These are phyloP conservation scores for Acacia melanoxylon DNA, from an alignment of 306 rosid species.

Conservation along the genomic window DNA sequence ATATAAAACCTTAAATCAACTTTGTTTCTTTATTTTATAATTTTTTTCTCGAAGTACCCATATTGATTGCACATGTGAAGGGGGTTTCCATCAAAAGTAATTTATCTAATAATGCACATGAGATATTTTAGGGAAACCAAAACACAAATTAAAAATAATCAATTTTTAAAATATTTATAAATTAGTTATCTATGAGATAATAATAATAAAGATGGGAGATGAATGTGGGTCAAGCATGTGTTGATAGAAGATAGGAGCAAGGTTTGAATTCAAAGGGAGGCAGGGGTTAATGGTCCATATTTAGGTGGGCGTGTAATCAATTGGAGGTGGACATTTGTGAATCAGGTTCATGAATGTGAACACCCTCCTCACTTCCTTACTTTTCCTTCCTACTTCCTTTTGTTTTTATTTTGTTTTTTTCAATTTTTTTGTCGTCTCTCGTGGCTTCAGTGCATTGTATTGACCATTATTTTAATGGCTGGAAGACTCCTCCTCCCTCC, in stretches of 20 bases:
- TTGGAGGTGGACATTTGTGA: conserved; percentile 16
- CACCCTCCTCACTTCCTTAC: not conserved
- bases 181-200: too few relatives aligned
- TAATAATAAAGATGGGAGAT: not conserved
- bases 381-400: not conserved
- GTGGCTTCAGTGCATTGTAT: conserved; percentile 28
- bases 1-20: too few relatives aligned
- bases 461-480: conserved; percentile 13
- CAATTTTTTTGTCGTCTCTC: not conserved
- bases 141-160: too few relatives aligned
- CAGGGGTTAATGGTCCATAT: not conserved
- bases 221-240: not conserved
- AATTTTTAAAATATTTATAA: too few relatives aligned
- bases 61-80: too few relatives aligned
- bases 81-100: too few relatives aligned
- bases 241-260: not conserved
- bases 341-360: conserved; percentile 41
- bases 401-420: too few relatives aligned
- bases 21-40: too few relatives aligned
- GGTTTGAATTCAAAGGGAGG: conserved; percentile 33
- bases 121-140: too few relatives aligned
- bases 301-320: conserved; percentile 26
- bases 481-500: not conserved
- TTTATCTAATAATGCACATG: too few relatives aligned
- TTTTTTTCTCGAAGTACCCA: too few relatives aligned